These are phyloP conservation scores for Hagleromyces aurorensis DNA, from an alignment of 805 yeast species.

Conservation along the genomic window DNA sequence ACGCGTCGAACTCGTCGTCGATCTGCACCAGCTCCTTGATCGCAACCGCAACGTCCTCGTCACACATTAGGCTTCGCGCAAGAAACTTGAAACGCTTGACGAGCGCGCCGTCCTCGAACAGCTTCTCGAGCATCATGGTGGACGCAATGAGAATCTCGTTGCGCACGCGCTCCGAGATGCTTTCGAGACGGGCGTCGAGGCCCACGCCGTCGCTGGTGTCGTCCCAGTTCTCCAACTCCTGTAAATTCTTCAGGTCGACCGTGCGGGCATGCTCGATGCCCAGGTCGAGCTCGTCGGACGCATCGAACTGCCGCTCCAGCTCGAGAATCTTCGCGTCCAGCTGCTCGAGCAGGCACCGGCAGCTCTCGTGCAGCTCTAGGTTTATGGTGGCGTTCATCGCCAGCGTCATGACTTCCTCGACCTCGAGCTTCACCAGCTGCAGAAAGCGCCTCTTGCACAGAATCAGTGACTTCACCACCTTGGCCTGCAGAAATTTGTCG, in stretches of 20 bases:
- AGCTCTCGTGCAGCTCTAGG: constrained; percentile 19
- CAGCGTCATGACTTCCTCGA: constrained; percentile 22
- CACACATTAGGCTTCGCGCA: constrained; percentile 15
- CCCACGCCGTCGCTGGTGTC: constrained; percentile 33
- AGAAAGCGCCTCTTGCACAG: constrained; percentile 35
- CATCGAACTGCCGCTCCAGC: constrained; percentile 42
- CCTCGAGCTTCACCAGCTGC: constrained; percentile 37
- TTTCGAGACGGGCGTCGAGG: constrained; percentile 35
- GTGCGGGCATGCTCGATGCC: constrained; percentile 37
- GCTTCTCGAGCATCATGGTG: constrained; percentile 46
- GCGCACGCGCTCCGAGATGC: constrained; percentile 42
- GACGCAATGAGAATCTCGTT: constrained; percentile 49
- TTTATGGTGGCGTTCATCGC: constrained; percentile 14
- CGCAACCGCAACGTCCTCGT: constrained; percentile 17
- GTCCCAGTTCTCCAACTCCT: constrained; percentile 52
- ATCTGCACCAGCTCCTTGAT: constrained; percentile 28
- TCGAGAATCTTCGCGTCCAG: constrained; percentile 41
- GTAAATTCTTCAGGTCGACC: constrained; percentile 37
- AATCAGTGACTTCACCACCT: constrained; percentile 32
- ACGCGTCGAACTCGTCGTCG: constrained; percentile 33
- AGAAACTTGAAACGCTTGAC: constrained; percentile 19
- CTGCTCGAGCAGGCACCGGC: constrained; percentile 21
- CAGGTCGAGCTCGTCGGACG: constrained; percentile 47
- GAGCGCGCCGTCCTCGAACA: constrained; percentile 27
- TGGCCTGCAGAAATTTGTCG: constrained; percentile 39